Conservation (phyloP, 371 early-diverging fungal species). For the Batrachochytrium dendrobatidis region DNA sequence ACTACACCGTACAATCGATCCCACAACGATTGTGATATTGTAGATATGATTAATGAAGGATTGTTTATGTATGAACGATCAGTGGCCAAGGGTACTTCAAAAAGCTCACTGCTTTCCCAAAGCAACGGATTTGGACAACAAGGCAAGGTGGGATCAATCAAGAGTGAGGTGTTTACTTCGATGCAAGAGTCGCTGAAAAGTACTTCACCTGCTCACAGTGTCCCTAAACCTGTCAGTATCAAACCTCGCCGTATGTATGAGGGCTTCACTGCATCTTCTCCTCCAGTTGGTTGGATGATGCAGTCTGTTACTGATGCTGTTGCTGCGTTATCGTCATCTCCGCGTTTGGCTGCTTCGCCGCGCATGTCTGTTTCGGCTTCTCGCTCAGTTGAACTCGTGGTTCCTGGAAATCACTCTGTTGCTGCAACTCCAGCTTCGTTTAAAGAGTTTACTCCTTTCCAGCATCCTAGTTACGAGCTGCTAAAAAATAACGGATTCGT, state of each 20-base stretch:
- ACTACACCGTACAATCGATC: conserved; percentile 54
- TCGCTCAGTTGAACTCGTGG: background rate
- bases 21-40: conserved; percentile 59
- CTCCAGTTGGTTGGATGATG: conserved; percentile 86
- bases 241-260: conserved; percentile 22
- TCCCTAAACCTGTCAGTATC: conserved; percentile 7
- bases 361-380: conserved; percentile 8
- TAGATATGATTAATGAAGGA: conserved; percentile 92
- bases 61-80: conserved; percentile 74
- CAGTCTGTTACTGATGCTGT: background rate
- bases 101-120: background rate
- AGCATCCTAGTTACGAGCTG: conserved; percentile 91
- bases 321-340: too few species aligned
- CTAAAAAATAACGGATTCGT: conserved; percentile 90
- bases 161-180: conserved; percentile 56
- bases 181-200: conserved; percentile 18
- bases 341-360: background rate
- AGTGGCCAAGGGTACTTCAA: conserved; percentile 6
- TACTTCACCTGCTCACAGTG: background rate
- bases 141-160: conserved; percentile 62
- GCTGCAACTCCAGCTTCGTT: conserved; percentile 14
- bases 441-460: conserved; percentile 76
- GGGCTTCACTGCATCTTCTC: conserved; percentile 27
- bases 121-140: conserved; percentile 18
- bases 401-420: background rate